Conservation (phyloP, 768 basidiomycete genomes). For the Boletus patriciae region DNA sequence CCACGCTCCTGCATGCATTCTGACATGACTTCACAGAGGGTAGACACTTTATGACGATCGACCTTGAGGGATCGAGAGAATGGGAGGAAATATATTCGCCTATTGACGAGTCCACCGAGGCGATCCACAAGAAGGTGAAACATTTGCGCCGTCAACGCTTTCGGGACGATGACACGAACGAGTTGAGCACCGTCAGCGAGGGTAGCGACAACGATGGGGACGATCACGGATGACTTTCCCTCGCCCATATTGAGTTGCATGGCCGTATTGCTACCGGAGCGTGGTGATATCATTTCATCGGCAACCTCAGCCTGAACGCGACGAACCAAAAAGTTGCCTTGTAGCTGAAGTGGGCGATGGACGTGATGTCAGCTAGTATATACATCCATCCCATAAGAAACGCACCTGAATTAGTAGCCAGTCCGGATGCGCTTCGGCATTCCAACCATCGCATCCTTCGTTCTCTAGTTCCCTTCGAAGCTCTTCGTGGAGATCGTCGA, state of each 20-base stretch:
- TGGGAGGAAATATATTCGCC: constrained; percentile 50
- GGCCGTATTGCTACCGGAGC: constrained; percentile 35
- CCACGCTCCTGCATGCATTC: constrained; percentile 43
- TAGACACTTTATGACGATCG: constrained; percentile 9
- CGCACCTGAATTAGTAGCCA: constrained; percentile 48
- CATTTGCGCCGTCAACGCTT: constrained; percentile 47
- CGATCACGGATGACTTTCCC: constrained; percentile 50
- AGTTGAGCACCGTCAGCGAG: constrained; percentile 47
- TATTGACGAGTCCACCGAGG: constrained; percentile 45
- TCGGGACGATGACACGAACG: constrained; percentile 50
- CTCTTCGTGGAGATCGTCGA: constrained; percentile 29
- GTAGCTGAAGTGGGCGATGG: constrained; percentile 37
- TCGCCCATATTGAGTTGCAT: constrained; percentile 62
- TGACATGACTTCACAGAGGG: constrained; percentile 35
- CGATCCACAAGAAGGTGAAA: constrained; percentile 46
- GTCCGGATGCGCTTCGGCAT: constrained; percentile 30
- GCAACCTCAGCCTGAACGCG: constrained; percentile 44
- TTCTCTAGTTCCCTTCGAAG: constrained; percentile 30
- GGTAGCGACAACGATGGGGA: constrained; percentile 41
- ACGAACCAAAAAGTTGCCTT: constrained; percentile 44
- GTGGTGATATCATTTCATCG: constrained; percentile 47
- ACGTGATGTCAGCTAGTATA: not conserved
- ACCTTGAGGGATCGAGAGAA: constrained; percentile 44
- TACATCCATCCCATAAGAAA: not conserved
- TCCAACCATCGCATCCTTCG: constrained; percentile 22